These are phyloP conservation scores for Xerocomellus amylosporus DNA, from an alignment of 768 basidiomycete genomes.

Conservation along the genomic window DNA sequence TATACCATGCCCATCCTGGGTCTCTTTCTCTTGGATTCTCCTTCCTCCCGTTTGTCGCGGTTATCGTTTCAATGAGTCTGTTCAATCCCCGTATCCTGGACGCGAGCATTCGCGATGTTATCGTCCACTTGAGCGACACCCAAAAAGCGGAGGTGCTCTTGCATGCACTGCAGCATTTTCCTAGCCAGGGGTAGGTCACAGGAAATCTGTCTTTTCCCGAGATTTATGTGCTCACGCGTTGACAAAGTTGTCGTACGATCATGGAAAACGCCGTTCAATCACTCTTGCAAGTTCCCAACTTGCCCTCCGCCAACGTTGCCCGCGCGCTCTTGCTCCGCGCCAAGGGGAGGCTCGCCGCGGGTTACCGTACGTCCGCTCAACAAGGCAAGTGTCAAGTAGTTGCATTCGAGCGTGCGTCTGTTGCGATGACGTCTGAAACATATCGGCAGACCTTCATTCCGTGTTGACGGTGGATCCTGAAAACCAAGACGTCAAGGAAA, in stretches of 20 bases:
- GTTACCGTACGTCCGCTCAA: constrained; percentile 58
- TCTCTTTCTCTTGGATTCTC: neutral
- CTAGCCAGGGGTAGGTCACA: constrained; percentile 57
- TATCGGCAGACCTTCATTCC: constrained; percentile 56
- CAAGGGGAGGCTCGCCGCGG: constrained; percentile 59
- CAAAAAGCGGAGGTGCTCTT: constrained; percentile 71
- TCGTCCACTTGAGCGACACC: constrained; percentile 52
- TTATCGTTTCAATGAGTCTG: constrained; percentile 44
- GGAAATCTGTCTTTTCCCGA: neutral
- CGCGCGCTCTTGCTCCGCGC: constrained; percentile 66
- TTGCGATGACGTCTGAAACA: constrained; percentile 4
- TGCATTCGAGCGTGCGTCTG: neutral
- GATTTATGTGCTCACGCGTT: constrained; percentile 3
- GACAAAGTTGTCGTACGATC: constrained; percentile 48
- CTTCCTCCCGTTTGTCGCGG: neutral
- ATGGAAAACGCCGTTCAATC: constrained; percentile 77
- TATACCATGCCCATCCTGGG: neutral
- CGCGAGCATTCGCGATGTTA: constrained; percentile 70
- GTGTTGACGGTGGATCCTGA: constrained; percentile 63
- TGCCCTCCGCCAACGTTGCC: constrained; percentile 49
- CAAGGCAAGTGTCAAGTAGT: constrained; percentile 46
- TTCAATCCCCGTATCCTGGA: constrained; percentile 79
- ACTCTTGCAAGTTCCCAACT: constrained; percentile 55
- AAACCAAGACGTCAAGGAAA: constrained; percentile 62
- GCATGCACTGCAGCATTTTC: constrained; percentile 80